A percentile compares a stretch with the other conserved stretches of the same genome.
phyloP scores from a whole-genome alignment of 2,329 filamentous ascomycete species.

The Beauveria bassiana region DNA sequence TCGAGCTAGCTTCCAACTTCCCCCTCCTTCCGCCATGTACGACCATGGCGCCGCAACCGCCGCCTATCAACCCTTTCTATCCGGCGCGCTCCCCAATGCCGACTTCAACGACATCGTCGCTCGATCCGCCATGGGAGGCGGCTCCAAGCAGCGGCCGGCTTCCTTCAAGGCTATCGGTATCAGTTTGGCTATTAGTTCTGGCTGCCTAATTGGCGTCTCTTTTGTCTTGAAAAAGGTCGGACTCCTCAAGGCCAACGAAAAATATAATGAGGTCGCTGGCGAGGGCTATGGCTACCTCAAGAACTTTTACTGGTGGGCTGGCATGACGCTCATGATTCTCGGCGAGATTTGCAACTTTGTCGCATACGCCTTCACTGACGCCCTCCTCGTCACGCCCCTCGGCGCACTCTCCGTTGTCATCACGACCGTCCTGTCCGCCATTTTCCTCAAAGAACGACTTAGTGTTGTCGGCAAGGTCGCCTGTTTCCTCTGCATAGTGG shows the following conservation, averaged over 20 bases:
- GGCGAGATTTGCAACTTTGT: conserved; percentile 97
- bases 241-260: conserved; percentile 83
- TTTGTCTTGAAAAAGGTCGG: conserved; percentile 96
- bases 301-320: conserved; percentile 89
- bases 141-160: conserved; percentile 30
- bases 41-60: conserved; percentile 5
- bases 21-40: conserved; percentile 3
- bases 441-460: conserved; percentile 90
- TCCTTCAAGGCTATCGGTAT: conserved; percentile 84
- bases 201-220: conserved; percentile 85
- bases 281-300: conserved; percentile 97
- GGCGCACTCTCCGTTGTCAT: conserved; percentile 90
- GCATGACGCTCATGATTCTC: conserved; percentile 95
- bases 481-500: conserved; percentile 91
- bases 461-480: conserved; percentile 95
- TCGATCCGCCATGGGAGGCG: not conserved
- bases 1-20: not conserved
- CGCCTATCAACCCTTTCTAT: not conserved
- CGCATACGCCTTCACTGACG: conserved; percentile 93
- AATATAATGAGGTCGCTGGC: conserved; percentile 91
- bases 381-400: conserved; percentile 87
- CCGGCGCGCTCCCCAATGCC: not conserved
- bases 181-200: conserved; percentile 74
- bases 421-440: conserved; percentile 81
- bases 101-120: not conserved